phyloP scores from a whole-genome alignment of 2,329 filamentous ascomycete species.

The Monilinia polystroma region DNA sequence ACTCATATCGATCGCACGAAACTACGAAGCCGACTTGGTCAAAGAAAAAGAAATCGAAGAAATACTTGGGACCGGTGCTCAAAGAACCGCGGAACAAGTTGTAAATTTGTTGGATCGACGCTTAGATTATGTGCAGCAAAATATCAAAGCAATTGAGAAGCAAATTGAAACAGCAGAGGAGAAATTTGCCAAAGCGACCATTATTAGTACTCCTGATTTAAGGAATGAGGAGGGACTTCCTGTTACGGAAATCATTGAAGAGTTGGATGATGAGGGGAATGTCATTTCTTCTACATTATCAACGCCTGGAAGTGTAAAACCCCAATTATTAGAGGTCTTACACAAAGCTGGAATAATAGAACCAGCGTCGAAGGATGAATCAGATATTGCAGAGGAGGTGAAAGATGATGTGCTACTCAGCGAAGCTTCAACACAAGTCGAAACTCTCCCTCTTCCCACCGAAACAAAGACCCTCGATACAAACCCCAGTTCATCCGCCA shows the following conservation, averaged over 20 bases:
- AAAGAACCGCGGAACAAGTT: constrained; percentile 61
- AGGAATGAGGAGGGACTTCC: constrained; percentile 69
- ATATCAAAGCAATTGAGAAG: constrained; percentile 71
- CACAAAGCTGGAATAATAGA: constrained; percentile 68
- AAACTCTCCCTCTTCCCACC: background rate
- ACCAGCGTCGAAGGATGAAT: constrained; percentile 16
- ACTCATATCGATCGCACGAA: constrained; percentile 53
- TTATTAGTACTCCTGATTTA: constrained; percentile 59
- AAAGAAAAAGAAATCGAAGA: constrained; percentile 57
- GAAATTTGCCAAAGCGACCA: constrained; percentile 63
- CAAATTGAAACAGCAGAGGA: constrained; percentile 65
- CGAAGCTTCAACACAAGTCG: constrained; percentile 22
- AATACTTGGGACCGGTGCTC: constrained; percentile 44
- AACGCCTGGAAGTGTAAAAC: constrained; percentile 64
- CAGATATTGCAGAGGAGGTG: constrained; percentile 21
- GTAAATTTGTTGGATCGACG: constrained; percentile 68
- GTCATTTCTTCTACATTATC: constrained; percentile 67
- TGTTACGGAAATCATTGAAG: constrained; percentile 87
- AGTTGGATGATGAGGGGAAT: constrained; percentile 88
- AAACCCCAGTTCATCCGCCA: background rate
- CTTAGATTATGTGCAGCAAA: constrained; percentile 86
- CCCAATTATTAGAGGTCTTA: constrained; percentile 69
- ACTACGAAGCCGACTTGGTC: constrained; percentile 58
- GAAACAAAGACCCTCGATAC: constrained; percentile 4
- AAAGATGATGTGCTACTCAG: constrained; percentile 21